Conservation (phyloP, 257 asterid genomes). For the Scutellaria baicalensis region DNA sequence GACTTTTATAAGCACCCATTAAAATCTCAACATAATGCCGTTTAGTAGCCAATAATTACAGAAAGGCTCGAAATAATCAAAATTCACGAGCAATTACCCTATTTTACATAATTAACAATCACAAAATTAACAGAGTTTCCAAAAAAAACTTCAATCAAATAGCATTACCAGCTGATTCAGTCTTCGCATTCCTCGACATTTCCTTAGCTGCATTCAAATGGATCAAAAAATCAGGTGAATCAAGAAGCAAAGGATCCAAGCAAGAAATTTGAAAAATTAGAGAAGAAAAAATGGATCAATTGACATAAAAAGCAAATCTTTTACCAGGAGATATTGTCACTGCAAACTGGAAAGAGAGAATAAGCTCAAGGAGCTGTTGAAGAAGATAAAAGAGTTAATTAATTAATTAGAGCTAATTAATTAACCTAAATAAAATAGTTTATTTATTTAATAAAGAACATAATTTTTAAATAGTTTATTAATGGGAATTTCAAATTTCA, state of each 20-base stretch:
- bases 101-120: neutral
- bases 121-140: neutral
- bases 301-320: neutral
- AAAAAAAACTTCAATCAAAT: neutral
- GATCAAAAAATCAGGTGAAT: too few species aligned
- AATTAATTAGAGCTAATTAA: too few species aligned
- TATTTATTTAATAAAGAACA: too few species aligned
- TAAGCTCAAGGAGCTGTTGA: neutral
- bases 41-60: neutral
- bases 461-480: too few species aligned
- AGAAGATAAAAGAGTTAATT: too few species aligned
- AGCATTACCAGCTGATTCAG: slow-evolving; percentile 18
- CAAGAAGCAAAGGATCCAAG: neutral
- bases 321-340: neutral
- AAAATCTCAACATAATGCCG: neutral
- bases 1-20: too few species aligned
- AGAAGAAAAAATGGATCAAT: neutral
- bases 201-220: slow-evolving; percentile 9
- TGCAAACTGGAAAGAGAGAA: neutral
- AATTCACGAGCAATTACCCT: neutral
- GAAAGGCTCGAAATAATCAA: neutral
- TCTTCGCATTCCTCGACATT: slow-evolving; percentile 15
- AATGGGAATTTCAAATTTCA: too few species aligned
- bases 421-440: too few species aligned
- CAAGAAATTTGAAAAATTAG: neutral